Conservation (phyloP, 139 green algal genomes). For the Closterium sp. region DNA sequence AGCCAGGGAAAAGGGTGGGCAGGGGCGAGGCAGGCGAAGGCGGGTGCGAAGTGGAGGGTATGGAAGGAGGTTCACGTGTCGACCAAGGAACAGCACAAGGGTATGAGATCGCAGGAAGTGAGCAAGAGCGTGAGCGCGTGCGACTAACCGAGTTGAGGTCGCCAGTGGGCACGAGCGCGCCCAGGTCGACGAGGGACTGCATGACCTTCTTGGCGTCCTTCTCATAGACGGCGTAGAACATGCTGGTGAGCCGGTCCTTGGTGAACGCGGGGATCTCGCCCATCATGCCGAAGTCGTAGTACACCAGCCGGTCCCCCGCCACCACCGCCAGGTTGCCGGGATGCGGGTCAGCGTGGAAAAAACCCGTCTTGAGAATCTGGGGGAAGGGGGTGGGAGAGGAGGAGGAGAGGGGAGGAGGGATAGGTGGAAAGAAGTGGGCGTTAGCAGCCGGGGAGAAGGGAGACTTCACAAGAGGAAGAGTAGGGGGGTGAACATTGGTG, state of each 20-base stretch:
- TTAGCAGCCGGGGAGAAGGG: no score
- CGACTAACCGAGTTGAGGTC: conserved; percentile 37
- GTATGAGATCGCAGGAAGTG: no score
- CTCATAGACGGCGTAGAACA: conserved; percentile 97
- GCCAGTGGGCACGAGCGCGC: conserved; percentile 74
- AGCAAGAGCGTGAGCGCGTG: no score
- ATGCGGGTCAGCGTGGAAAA: conserved; percentile 93
- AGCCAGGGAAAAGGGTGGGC: not conserved
- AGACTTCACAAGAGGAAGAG: no score
- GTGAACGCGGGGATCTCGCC: conserved; percentile 65
- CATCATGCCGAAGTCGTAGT: conserved; percentile 91
- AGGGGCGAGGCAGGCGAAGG: no score
- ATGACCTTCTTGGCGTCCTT: conserved; percentile 78
- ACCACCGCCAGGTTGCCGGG: conserved; percentile 96
- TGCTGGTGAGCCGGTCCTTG: conserved; percentile 79
- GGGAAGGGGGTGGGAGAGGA: not conserved
- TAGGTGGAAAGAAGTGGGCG: not conserved
- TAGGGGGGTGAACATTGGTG: no score
- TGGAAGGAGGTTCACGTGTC: no score
- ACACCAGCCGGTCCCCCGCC: conserved; percentile 80
- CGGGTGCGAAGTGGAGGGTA: not conserved
- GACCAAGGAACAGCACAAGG: no score
- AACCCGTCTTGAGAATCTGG: conserved; percentile 83
- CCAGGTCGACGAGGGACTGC: conserved; percentile 81
- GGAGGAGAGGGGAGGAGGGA: not conserved